Base-by-base conservation (phyloP, 306 rosid species). In the Cicer pinnatifidum region DNA sequence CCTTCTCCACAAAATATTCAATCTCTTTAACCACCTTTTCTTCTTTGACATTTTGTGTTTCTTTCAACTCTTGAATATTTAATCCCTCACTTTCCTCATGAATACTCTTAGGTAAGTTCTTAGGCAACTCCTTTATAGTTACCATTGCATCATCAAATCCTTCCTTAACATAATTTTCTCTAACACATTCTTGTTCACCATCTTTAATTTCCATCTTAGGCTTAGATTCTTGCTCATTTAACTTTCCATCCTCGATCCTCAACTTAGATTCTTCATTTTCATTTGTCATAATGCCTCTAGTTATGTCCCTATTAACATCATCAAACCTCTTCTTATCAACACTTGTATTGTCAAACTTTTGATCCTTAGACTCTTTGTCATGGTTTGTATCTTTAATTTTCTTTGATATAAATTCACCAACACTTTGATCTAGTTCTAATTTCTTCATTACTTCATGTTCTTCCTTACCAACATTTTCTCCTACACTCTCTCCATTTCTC, bases 121-220 rank as follows among this genome's bases (percentile, higher is more conserved):
- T 11, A 54, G 47, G 69, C 8, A 66, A 41, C 53, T 65, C 81
- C 58, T 73, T 60, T 37, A 9, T 9, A 8, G 23, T 11, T 17
- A 12, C 6, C 46, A 10, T 11, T 69, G 52, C 48, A 37, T 53
- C 39, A 33, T 67, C 80, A 69, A 61, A 41, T 16, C 13, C 66
- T 69, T 74, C 78, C 13, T 54, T 69, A 28, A 19, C 46, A 60
- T 11, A 15, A 15, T 67, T 75, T 66, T 40, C 68, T 43, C 2
- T 41, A 11, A 28, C 10, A 28, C 40, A 23, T 65, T 57, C 47
- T 71, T 71, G 64, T 23, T 47, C 75, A 47, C 19, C 58, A 40
- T 13, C 15, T 8, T 41, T 39, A 16, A 12, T 58, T 68, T 46
- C 12, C 47, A 33, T 28, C 62, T 38, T 41, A 63, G 72, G 68